Conservation (phyloP, 495 filamentous ascomycete genomes). For the Acidiella bohemica region DNA sequence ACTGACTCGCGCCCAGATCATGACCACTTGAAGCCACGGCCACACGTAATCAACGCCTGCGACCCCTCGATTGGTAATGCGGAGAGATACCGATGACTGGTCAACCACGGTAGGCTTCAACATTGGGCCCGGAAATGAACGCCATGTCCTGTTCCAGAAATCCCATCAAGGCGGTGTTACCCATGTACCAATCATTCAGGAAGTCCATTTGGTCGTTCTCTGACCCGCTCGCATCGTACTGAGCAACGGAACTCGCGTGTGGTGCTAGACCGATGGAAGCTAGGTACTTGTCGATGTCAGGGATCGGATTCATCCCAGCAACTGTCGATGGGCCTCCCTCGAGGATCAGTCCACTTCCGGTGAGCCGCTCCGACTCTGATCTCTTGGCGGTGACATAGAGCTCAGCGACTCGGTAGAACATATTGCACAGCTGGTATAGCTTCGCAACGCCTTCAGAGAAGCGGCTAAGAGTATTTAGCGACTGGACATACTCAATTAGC, state of each 20-base stretch:
- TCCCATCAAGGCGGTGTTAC: background rate
- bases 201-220: no score
- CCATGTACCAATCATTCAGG: constrained; percentile 2
- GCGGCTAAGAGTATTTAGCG: background rate
- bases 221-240: constrained; percentile 1
- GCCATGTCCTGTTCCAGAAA: constrained; percentile 5
- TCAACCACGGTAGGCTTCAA: no score
- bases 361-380: background rate
- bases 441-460: constrained; percentile 1
- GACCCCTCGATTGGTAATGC: no score
- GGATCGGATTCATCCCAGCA: background rate
- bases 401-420: background rate
- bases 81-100: no score
- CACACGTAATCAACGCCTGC: no score
- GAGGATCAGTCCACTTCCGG: background rate
- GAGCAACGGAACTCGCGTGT: background rate
- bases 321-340: background rate
- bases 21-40: no score
- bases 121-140: no score
- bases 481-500: background rate
- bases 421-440: constrained; percentile 1
- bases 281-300: background rate
- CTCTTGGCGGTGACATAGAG: background rate
- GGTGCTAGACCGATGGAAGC: background rate
- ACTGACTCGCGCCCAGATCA: no score